Conservation (phyloP, 2,329 filamentous ascomycete genomes). For the Colletotrichum viniferum region DNA sequence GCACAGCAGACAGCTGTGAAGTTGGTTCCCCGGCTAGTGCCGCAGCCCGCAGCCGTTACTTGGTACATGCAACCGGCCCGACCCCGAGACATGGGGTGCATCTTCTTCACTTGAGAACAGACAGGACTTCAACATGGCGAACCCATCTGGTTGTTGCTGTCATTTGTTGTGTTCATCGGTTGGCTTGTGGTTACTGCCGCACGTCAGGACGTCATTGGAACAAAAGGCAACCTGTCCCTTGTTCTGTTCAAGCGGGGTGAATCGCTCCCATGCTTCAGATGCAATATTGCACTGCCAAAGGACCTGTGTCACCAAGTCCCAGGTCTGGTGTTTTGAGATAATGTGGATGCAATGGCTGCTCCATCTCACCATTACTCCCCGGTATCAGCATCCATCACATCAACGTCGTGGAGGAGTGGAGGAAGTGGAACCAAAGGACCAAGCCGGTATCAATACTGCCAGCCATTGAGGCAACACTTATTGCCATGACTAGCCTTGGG, state of each 20-base stretch:
- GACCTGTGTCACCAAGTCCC: background rate
- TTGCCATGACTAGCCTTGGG: background rate
- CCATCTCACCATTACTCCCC: background rate
- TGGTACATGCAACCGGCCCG: constrained; percentile 11
- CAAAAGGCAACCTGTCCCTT: background rate
- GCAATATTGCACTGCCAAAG: background rate
- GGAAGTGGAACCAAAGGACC: background rate
- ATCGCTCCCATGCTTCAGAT: background rate
- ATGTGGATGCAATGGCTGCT: background rate
- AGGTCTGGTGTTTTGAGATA: background rate
- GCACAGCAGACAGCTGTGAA: constrained; percentile 19
- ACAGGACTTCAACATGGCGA: background rate
- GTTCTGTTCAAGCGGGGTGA: background rate
- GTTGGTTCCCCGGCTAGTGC: constrained; percentile 17
- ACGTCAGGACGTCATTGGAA: background rate
- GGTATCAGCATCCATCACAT: background rate
- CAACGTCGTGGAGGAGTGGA: background rate
- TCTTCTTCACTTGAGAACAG: background rate
- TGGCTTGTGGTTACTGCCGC: background rate
- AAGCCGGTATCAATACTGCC: background rate
- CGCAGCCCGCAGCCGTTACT: constrained; percentile 7
- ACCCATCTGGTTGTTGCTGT: background rate
- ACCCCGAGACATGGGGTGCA: constrained; percentile 18
- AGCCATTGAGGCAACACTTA: background rate
- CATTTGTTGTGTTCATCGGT: background rate